Evolutionary conservation across 345 rosid species (phyloP), one percentile per base, ranked within the genome.

Genomic region (Brassica nigra): DNA sequence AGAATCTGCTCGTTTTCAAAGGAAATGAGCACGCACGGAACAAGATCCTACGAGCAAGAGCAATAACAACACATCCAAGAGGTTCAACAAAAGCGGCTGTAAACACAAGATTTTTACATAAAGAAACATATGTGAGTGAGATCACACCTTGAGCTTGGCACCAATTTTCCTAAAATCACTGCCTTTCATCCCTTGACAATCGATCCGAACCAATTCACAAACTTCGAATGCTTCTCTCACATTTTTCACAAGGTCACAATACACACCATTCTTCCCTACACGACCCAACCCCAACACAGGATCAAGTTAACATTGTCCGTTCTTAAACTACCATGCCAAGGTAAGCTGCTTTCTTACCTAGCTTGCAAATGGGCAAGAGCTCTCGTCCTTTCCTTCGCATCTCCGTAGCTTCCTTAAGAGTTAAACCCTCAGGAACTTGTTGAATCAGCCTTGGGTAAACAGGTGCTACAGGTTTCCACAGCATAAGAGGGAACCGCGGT

Each of bases 151-250:
- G 74, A 95, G 97, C 85, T 92, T 95, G 52, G 94, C 99, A 44
- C 99, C 99, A 3, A 95, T 88, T 87, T 86, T 95, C 71, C 81
- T 75, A 77, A 82, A 92, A 80, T 95, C 99, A 73, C 98, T 92
- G 47, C 83, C 88, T 66, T 88, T 90, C 77, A 95, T 20, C 49
- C 95, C 94, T 81, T 87, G 89, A 83, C 99, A 95, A 76, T 90
- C 83, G 67, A 92, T 88, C 64, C 89, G 86, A 76, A 89, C 92
- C 86, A 95, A 84, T 74, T 92, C 97, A 83, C 99, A 95, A 83
- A 82, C 95, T 84, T 92, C 94, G 88, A 92, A 95, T 71, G 99
- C 97, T 84, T 91, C 97, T 79, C 80, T 84, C 14, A 95, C 91
- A 78, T 89, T 82, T 66, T 74, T 82, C 57, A 84, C 93, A 36